These are phyloP conservation scores for Podaxis sp. DNA, from an alignment of 768 basidiomycete genomes.

Conservation along the genomic window DNA sequence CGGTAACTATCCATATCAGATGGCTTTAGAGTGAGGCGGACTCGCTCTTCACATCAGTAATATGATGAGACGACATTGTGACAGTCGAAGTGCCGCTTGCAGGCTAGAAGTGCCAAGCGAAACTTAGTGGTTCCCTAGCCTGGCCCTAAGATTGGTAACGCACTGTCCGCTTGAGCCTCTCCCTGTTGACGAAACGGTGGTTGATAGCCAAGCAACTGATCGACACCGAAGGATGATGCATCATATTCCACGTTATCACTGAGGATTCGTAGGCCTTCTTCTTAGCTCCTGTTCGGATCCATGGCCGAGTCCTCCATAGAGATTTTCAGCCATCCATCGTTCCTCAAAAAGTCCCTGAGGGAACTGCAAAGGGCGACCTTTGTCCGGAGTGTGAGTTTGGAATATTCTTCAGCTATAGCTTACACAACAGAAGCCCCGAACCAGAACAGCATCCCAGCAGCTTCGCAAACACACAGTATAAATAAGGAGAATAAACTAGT, in stretches of 20 bases:
- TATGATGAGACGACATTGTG: not conserved
- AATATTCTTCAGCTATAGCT: too few species aligned
- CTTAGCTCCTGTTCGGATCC: not conserved
- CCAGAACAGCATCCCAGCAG: too few species aligned
- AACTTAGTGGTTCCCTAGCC: not conserved
- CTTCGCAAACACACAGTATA: too few species aligned
- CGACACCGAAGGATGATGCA: not conserved
- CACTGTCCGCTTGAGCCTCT: not conserved
- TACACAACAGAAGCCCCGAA: too few species aligned
- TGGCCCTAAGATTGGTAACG: not conserved
- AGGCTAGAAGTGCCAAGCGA: conserved; percentile 4
- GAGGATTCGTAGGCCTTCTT: not conserved
- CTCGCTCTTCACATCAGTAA: not conserved
- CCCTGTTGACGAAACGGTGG: not conserved
- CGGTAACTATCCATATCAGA: not conserved
- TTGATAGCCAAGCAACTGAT: not conserved
- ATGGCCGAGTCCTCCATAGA: not conserved
- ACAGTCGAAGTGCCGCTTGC: not conserved
- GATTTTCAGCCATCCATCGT: not conserved
- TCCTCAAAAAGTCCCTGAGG: too few species aligned
- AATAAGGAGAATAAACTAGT: too few species aligned
- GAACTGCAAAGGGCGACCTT: too few species aligned
- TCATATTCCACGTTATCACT: not conserved
- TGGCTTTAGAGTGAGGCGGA: not conserved
- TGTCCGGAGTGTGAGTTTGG: too few species aligned